Evolutionary conservation across 164 flowering plant genomes (phyloP).

Genomic region (Cinnamomum micranthum): DNA sequence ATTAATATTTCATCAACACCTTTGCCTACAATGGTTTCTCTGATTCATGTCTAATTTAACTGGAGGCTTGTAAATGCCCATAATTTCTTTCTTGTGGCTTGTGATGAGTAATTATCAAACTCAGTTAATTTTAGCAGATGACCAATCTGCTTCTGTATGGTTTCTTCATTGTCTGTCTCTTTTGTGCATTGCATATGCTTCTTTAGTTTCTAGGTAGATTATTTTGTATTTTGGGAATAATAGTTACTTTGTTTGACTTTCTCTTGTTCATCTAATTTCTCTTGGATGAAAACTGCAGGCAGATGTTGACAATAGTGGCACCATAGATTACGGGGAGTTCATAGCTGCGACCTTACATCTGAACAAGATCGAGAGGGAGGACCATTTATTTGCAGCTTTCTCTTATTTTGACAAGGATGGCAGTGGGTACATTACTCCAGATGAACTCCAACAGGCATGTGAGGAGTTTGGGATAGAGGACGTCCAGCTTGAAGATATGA

Average conservation of each 20-base stretch:
- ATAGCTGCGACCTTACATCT: constrained; percentile 22
- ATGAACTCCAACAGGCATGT: constrained; percentile 26
- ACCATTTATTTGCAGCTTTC: constrained; percentile 22
- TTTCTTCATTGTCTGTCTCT: not conserved
- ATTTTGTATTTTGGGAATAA: not conserved
- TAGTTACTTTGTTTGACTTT: constrained; percentile 14
- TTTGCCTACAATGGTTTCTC: too few relatives aligned
- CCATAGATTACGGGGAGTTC: constrained; percentile 27
- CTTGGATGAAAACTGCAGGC: constrained; percentile 16
- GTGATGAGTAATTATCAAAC: too few relatives aligned
- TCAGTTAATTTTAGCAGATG: not conserved
- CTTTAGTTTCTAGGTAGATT: not conserved
- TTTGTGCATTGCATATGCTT: not conserved
- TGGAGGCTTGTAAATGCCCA: too few relatives aligned
- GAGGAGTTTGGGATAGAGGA: constrained; percentile 25
- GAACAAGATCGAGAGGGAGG: constrained; percentile 22
- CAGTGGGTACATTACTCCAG: constrained; percentile 22
- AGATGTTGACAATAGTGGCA: constrained; percentile 23
- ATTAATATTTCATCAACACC: too few relatives aligned
- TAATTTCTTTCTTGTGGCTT: too few relatives aligned
- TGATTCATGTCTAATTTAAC: too few relatives aligned
- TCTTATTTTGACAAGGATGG: constrained; percentile 27
- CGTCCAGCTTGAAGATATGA: constrained; percentile 19
- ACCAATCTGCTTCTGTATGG: not conserved
- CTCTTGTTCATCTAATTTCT: not conserved